Base-by-base conservation (phyloP, 2,329 filamentous ascomycete species). In the Colletotrichum aenigma region DNA sequence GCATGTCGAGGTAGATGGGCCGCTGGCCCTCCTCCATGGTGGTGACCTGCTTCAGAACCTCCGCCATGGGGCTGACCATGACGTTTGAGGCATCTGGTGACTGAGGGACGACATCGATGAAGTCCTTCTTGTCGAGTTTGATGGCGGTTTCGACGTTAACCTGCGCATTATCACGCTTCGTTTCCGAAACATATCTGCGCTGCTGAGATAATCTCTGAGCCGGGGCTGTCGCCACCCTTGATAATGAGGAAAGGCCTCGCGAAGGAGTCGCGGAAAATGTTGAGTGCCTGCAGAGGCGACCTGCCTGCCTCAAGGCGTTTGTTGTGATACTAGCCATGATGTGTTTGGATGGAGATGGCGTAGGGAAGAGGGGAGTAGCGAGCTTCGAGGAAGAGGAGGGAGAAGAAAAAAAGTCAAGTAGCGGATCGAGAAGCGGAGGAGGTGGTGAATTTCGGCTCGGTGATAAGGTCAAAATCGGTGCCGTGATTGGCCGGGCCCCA, bases 1-100 rank as follows among this genome's bases (percentile, higher is more conserved):
- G 97, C 94, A 98, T 98, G 83, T 99, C 97, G 70, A 99, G 93
- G 82, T 99, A 99, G 83, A 99, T 98, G 52, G 97, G 97, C 75
- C 97, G 91, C 77, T 95, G 93, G 74, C 97, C 97, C 85, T 98
- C 93, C 79, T 98, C 96, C 93, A 98, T 95, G 78, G 98, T 89
- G 15, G 95, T 96, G 10, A 96, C 96, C 84, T 98, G 94, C 88
- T 97, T 97, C 77, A 99, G 88, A 61, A 98, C 93, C 78, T 94
- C 94, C 77, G 95, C 94, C 83, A 94, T 92, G n/a, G 95, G 94
- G 85, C 94, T 97, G 88, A 97, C 92, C 83, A 93, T 93, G 66
- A 91, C 90, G 83, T 94, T 91, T 18, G 89, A 90, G 72, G 89
- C 87, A 79, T 92, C 86, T 13, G 77, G 75, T 15, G 77, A 76